Percentiles rank a stretch among this genome's conserved stretches.
phyloP scores from a whole-genome alignment of 2,329 filamentous ascomycete genomes.

The Whalleya microplaca region DNA sequence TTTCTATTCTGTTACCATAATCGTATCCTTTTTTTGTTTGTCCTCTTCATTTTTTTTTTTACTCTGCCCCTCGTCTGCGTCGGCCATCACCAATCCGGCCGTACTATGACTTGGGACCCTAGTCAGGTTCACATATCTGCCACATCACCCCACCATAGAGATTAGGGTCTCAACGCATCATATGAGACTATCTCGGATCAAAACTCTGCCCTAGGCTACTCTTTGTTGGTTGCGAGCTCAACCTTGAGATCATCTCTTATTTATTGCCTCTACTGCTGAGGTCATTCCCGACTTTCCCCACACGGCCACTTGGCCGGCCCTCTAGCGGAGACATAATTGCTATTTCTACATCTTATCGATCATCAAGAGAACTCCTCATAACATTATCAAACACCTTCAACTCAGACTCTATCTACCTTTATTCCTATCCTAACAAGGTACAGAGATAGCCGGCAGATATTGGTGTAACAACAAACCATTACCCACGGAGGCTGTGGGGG shows the following conservation, averaged over 20 bases:
- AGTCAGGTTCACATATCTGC: slow-evolving; percentile 21
- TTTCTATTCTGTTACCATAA: neutral
- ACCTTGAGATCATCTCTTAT: slow-evolving; percentile 13
- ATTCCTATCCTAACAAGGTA: slow-evolving; percentile 2
- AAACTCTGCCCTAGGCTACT: too few relatives aligned
- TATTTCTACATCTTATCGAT: slow-evolving; percentile 23
- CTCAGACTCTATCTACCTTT: neutral
- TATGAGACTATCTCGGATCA: slow-evolving; percentile 27
- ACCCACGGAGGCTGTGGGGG: slow-evolving; percentile 20
- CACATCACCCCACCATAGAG: slow-evolving; percentile 29
- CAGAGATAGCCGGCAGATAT: slow-evolving; percentile 1
- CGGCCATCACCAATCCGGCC: neutral
- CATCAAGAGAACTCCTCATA: slow-evolving; percentile 3
- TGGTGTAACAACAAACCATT: slow-evolving; percentile 9
- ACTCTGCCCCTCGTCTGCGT: neutral
- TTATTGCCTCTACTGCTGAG: slow-evolving; percentile 7
- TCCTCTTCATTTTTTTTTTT: neutral
- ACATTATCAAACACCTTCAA: neutral
- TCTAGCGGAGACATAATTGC: slow-evolving; percentile 29
- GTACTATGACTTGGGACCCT: neutral
- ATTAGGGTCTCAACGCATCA: slow-evolving; percentile 35
- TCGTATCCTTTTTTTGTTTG: slow-evolving; percentile 5
- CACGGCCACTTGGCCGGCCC: slow-evolving; percentile 31
- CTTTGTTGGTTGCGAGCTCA: slow-evolving; percentile 6
- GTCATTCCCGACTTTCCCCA: slow-evolving; percentile 25